Evolutionary conservation across 768 basidiomycete genomes (phyloP).

Genomic region (Pulveroboletus ravenelii): DNA sequence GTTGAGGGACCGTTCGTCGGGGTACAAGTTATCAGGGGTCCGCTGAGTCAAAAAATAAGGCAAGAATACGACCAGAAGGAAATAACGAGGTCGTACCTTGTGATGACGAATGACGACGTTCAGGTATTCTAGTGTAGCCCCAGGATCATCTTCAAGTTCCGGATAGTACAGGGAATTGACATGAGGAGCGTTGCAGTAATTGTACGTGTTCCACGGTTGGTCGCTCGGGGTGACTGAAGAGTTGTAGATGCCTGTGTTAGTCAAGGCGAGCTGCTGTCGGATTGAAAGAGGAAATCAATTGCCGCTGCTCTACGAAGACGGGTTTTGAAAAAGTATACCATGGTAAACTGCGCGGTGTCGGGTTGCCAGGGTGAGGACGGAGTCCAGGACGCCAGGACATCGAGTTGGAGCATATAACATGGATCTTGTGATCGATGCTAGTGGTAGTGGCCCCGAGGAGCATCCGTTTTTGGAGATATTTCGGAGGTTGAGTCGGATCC

Average conservation of each 20-base stretch:
- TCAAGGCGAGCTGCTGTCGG: constrained; percentile 7
- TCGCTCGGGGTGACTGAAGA: constrained; percentile 38
- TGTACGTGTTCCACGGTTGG: constrained; percentile 48
- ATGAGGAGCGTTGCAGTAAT: constrained; percentile 50
- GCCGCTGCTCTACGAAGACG: neutral
- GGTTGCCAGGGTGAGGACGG: neutral
- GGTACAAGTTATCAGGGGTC: constrained; percentile 48
- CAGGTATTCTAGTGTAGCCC: constrained; percentile 37
- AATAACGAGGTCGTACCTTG: constrained; percentile 31
- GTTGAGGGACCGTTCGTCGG: constrained; percentile 39
- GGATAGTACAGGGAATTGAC: constrained; percentile 38
- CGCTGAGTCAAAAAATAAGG: constrained; percentile 26
- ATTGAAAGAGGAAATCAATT: neutral
- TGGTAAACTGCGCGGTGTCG: neutral
- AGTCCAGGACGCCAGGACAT: too few relatives aligned
- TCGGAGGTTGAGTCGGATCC: neutral
- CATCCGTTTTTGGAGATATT: too few relatives aligned
- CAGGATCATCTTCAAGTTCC: constrained; percentile 19
- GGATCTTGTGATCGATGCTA: too few relatives aligned
- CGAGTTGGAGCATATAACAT: too few relatives aligned
- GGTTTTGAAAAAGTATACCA: constrained; percentile 3
- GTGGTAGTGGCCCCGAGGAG: too few relatives aligned
- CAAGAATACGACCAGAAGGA: neutral
- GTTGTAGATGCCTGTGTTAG: constrained; percentile 38
- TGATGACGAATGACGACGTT: constrained; percentile 45